Evolutionary conservation across 768 basidiomycete species (phyloP).

Genomic region (Boletus reticulatus): DNA sequence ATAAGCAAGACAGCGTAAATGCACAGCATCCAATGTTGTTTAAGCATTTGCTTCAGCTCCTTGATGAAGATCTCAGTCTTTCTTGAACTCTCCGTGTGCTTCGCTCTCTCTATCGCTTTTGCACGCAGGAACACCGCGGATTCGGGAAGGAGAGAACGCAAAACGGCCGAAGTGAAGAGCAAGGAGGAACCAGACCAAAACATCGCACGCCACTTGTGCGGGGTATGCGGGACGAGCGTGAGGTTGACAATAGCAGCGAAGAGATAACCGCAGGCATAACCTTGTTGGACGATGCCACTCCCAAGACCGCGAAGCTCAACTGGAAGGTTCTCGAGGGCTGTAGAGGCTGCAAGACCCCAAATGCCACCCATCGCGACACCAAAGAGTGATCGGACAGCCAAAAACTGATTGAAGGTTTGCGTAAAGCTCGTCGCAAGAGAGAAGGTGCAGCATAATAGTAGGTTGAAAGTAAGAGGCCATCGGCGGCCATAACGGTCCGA

Average conservation of each 20-base stretch:
- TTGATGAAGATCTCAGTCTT: conserved; percentile 72
- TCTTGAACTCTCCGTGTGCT: conserved; percentile 33
- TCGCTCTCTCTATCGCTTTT: conserved; percentile 47
- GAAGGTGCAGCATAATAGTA: conserved; percentile 66
- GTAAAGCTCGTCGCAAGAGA: conserved; percentile 83
- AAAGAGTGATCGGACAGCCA: conserved; percentile 78
- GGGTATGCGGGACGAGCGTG: conserved; percentile 41
- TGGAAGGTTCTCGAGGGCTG: conserved; percentile 87
- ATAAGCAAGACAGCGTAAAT: conserved; percentile 84
- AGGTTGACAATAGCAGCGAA: conserved; percentile 84
- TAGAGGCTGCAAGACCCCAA: conserved; percentile 84
- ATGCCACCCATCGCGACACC: conserved; percentile 89
- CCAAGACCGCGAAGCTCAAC: conserved; percentile 86
- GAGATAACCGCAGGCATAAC: conserved; percentile 88
- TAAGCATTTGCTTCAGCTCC: conserved; percentile 77
- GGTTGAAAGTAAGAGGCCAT: conserved; percentile 84
- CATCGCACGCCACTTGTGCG: conserved; percentile 64
- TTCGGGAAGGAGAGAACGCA: conserved; percentile 76
- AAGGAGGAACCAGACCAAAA: conserved; percentile 82
- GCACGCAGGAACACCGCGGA: conserved; percentile 71
- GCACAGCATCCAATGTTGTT: conserved; percentile 76
- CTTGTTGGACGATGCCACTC: conserved; percentile 86
- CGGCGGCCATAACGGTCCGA: conserved; percentile 91
- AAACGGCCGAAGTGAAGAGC: conserved; percentile 61
- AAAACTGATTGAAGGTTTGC: conserved; percentile 71